A percentile compares a stretch with the other conserved stretches of the same genome.
These are phyloP conservation scores for Trichoderma asperellum DNA, from an alignment of 2,329 filamentous ascomycete species.

Conservation along the genomic window DNA sequence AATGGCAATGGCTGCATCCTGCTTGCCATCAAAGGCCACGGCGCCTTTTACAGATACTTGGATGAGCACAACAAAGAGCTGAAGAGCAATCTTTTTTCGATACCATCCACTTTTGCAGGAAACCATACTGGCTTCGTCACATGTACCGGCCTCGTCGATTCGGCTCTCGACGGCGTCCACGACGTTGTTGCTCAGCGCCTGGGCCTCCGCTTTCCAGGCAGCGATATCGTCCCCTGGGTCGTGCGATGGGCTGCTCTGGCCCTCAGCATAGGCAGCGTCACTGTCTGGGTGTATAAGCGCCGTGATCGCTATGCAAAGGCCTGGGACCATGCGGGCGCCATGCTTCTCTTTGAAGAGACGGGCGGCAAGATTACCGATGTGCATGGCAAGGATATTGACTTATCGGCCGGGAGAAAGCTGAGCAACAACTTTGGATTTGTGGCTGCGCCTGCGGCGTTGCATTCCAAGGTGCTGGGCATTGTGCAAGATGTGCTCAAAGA, in stretches of 20 bases:
- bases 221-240: slow-evolving; percentile 61
- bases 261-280: slow-evolving; percentile 56
- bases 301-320: slow-evolving; percentile 55
- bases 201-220: slow-evolving; percentile 50
- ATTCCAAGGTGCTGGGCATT: slow-evolving; percentile 57
- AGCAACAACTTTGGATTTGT: slow-evolving; percentile 59
- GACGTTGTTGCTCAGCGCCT: slow-evolving; percentile 48
- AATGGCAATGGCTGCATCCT: slow-evolving; percentile 52
- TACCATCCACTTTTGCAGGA: background rate
- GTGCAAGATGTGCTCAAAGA: slow-evolving; percentile 75
- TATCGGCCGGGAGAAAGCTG: slow-evolving; percentile 54
- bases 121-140: slow-evolving; percentile 51
- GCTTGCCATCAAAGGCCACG: slow-evolving; percentile 54
- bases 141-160: slow-evolving; percentile 51
- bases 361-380: slow-evolving; percentile 61
- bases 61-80: slow-evolving; percentile 25
- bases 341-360: slow-evolving; percentile 61
- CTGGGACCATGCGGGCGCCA: slow-evolving; percentile 65
- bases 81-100: background rate
- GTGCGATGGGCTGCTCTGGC: slow-evolving; percentile 59
- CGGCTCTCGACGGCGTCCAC: slow-evolving; percentile 54
- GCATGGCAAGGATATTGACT: slow-evolving; percentile 54
- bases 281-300: slow-evolving; percentile 60
- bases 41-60: slow-evolving; percentile 53
- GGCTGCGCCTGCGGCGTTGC: slow-evolving; percentile 52